Base-by-base conservation (phyloP, 257 asterid species). In the Penstemon newberryi region DNA sequence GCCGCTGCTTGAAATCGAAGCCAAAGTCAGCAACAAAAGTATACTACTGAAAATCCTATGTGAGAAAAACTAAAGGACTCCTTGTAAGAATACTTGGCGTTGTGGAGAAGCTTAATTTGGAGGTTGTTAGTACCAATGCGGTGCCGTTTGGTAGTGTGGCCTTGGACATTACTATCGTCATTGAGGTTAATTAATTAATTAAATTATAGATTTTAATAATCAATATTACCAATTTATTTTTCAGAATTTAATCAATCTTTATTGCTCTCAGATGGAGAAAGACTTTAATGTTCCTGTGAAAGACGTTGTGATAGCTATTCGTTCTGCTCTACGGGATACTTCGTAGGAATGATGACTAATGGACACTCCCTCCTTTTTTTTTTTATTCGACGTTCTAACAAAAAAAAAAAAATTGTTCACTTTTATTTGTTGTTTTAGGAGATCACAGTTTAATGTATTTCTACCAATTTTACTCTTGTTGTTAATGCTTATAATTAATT, bases 61-160 rank as follows among this genome's bases (percentile, higher is more conserved):
- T 8, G 80, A 76, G 67, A 82, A 60, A 45, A 73, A 61, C 52
- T n/a, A 76, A 63, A 58, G 81, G 83, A 15, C 25, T 83, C 51
- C 37, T 80, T 8, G 66, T 56, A 0, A 75, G 80, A 6, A 8
- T 75, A 9, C 66, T 80, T 1, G 52, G 63, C 49, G 62, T 70
- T 13, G 57, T 83, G 10, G 88, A 83, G 71, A 83, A 73, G 73
- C 81, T 83, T 36, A 71, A 70, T 71, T 56, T 83, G 8, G 56
- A 46, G 19, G 80, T 80, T 25, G 66, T 71, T 45, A 80, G 15
- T 65, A 67, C 80, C 41, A 77, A 70, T 15, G 73, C 60, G 60
- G 38, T 73, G 12, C 13, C 76, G 0, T 77, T 80, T 53, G 85
- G 83, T 33, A 69, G 40, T 6, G 65, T 62, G 1, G 65, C 67